Conservation (phyloP, 805 yeast genomes). For the Ogataea pignaliae region DNA sequence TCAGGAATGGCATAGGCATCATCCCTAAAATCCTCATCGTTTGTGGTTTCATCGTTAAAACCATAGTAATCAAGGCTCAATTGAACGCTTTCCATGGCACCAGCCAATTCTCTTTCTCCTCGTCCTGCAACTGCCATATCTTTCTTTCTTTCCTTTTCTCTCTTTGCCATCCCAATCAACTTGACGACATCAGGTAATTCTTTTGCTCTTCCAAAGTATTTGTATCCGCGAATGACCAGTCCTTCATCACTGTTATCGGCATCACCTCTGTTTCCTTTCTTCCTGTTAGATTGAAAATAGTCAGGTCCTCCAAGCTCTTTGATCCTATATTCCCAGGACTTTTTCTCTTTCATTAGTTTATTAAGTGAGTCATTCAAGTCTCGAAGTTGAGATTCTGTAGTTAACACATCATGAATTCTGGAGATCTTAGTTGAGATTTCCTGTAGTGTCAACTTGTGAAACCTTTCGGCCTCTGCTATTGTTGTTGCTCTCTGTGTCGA, state of each 20-base stretch:
- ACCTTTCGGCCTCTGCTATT: conserved; percentile 64
- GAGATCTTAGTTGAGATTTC: conserved; percentile 63
- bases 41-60: conserved; percentile 26
- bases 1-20: conserved; percentile 4
- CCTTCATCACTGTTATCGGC: not conserved
- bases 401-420: conserved; percentile 55
- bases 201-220: conserved; percentile 80
- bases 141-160: conserved; percentile 16
- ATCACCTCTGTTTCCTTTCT: conserved; percentile 1
- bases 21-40: not conserved
- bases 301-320: conserved; percentile 71
- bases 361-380: conserved; percentile 75
- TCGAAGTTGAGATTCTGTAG: conserved; percentile 59
- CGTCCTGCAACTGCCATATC: conserved; percentile 11
- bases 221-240: conserved; percentile 44
- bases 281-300: conserved; percentile 32
- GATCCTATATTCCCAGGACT: conserved; percentile 77
- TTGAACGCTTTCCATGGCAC: not conserved
- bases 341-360: conserved; percentile 58
- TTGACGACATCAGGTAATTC: conserved; percentile 71
- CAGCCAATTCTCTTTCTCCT: conserved; percentile 5
- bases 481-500: conserved; percentile 47
- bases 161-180: conserved; percentile 33
- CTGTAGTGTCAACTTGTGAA: conserved; percentile 55
- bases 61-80: conserved; percentile 39